Evolutionary conservation across 257 asterid species (phyloP), one percentile per base, ranked within the genome.

Genomic region (Leptodermis oblonga): DNA sequence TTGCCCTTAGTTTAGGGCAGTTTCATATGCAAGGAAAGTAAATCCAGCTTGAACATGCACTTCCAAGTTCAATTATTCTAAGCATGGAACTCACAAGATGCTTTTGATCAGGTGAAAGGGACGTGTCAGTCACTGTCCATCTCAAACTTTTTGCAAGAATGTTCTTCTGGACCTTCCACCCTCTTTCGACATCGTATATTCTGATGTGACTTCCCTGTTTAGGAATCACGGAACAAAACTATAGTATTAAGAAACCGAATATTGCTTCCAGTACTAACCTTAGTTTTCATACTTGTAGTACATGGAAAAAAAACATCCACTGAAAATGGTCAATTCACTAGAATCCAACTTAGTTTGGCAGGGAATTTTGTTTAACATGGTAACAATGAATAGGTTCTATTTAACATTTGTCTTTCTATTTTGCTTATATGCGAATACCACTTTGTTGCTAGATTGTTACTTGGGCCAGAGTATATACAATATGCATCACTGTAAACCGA

Each of bases 71-170:
- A 58, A 55, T 13, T 62, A 6, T 53, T 34, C 42, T 34, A 53
- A 65, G 74, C 51, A 60, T 54, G 61, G 60, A 80, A 83, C 95
- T 80, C 78, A 92, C 97, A 59, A 92, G 96, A 74, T 82, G 80
- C 15, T 78, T 74, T 82, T 86, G 88, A 82, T 86, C 87, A 13
- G 94, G 95, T 39, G 95, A 92, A 72, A 89, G 77, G 74, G 92
- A 85, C 4, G 96, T 83, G 71, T 92, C 98, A 30, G 98, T 92
- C 64, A 92, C 84, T 18, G 98, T 86, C 97, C 98, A 92, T 77
- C 91, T 82, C 85, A 90, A 84, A 87, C 96, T 86, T 84, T 77
- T 77, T 3, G 97, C 97, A 55, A 74, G 75, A 76, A 90, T 79
- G 74, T 88, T 79, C 88, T 92, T 92, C 74, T 56, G 89, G 74